Percentiles rank a stretch among this genome's conserved stretches.
phyloP scores from a whole-genome alignment of 257 asterid species.

The Ligustrum vulgare region DNA sequence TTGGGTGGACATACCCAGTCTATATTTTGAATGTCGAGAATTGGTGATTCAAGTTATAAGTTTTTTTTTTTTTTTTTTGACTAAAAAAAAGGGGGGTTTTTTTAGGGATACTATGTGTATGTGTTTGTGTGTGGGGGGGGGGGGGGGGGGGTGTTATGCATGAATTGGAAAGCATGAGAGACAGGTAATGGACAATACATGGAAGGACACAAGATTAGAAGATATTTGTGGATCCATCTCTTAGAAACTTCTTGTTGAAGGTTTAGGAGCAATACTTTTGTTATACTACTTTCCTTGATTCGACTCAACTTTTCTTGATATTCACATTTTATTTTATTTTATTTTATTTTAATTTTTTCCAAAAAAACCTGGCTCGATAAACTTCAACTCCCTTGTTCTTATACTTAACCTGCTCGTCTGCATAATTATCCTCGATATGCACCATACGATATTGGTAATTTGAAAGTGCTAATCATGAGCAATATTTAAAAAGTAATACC shows the following conservation, averaged over 20 bases:
- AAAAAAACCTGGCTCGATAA: background rate
- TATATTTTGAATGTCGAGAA: no score
- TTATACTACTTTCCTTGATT: background rate
- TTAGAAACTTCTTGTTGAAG: slow-evolving; percentile 9
- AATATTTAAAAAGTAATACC: no score
- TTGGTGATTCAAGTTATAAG: no score
- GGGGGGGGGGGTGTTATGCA: background rate
- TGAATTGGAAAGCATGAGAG: background rate
- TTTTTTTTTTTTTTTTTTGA: no score
- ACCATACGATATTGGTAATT: background rate
- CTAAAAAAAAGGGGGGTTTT: no score
- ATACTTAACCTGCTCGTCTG: background rate
- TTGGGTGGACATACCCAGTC: no score
- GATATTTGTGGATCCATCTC: slow-evolving; percentile 6
- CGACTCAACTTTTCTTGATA: background rate
- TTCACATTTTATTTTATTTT: background rate
- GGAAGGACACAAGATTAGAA: background rate
- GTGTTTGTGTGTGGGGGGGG: no score
- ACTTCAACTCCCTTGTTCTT: background rate
- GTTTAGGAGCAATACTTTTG: background rate
- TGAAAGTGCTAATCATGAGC: background rate
- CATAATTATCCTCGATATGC: background rate
- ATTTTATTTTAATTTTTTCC: no score
- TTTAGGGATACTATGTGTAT: no score
- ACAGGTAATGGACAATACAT: background rate